Evolutionary conservation across 805 yeast genomes (phyloP), one percentile per base, ranked within the genome.

Genomic region (Pichia cephalocereana): DNA sequence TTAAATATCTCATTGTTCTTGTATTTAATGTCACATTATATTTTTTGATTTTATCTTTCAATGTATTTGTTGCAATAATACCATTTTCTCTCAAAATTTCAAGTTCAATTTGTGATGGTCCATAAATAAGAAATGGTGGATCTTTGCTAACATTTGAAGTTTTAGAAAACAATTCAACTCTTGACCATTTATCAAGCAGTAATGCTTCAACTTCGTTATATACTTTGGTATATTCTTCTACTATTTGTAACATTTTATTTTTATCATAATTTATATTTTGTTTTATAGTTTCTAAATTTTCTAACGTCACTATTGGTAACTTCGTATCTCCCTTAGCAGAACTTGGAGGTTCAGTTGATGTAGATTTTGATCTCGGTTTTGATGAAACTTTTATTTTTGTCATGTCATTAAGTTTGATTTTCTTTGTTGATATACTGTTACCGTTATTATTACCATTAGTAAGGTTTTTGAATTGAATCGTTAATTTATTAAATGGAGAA

Each of bases 31-130:
- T 52, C 23, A 62, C 59, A 30, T 51, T 42, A 54, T 60, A 52
- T 31, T 41, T 49, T 14, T 58, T 51, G 2, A 62, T 50, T 41
- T 62, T 61, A 31, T 51, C 45, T 18, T 59, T 42, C 46, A 62
- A 45, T 10, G 58, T 53, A 46, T 58, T 59, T 10, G 65, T 61
- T 18, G 65, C 64, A 26, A 62, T 61, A 7, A 61, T 61, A 28
- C 55, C 62, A 30, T 52, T 58, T 1, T 52, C 51, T 34, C 51
- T 54, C 46, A 62, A 48, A 36, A 62, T 61, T 50, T 62, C 66
- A 48, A 51, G 57, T 40, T 62, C 66, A 23, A 60, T 57, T 44
- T 62, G 65, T 2, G 66, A 61, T 6, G 66, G 66, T 2, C 66
- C 66, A 45, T 62, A 62, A 56, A 62, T 62, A 17, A 62, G 58